phyloP scores from a whole-genome alignment of 2,329 filamentous ascomycete species.

The Fusarium nygamai region DNA sequence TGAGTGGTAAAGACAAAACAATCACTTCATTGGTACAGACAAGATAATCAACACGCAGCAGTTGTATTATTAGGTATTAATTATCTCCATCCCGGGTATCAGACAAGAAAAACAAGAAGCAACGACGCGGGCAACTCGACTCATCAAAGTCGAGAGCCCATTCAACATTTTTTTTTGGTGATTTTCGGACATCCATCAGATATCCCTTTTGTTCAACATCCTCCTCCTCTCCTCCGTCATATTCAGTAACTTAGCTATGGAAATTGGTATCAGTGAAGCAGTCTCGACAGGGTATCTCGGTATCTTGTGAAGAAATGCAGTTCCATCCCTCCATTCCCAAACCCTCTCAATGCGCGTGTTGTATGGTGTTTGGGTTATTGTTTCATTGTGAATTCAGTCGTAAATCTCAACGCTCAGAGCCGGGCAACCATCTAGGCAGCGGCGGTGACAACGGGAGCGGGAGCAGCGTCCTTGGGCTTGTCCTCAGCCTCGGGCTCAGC shows the following conservation, averaged over 20 bases:
- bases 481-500: slow-evolving; percentile 50
- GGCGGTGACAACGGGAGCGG: slow-evolving; percentile 61
- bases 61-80: slow-evolving; percentile 58
- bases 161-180: slow-evolving; percentile 32
- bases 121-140: slow-evolving; percentile 37
- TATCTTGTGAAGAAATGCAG: slow-evolving; percentile 64
- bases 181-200: slow-evolving; percentile 29
- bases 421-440: slow-evolving; percentile 56
- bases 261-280: slow-evolving; percentile 58
- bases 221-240: slow-evolving; percentile 31
- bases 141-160: slow-evolving; percentile 25
- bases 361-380: slow-evolving; percentile 39
- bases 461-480: slow-evolving; percentile 54
- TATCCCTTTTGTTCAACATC: slow-evolving; percentile 27
- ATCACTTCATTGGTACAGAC: neutral
- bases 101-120: slow-evolving; percentile 48
- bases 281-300: slow-evolving; percentile 66
- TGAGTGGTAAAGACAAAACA: too few relatives aligned
- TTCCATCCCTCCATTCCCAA: slow-evolving; percentile 60
- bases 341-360: slow-evolving; percentile 53
- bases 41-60: slow-evolving; percentile 48
- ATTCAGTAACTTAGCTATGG: slow-evolving; percentile 44
- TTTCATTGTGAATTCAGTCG: slow-evolving; percentile 37
- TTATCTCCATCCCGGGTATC: slow-evolving; percentile 55
- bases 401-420: slow-evolving; percentile 43